Evolutionary conservation across 805 yeast species (phyloP).

Genomic region (Danielia reshetovae): DNA sequence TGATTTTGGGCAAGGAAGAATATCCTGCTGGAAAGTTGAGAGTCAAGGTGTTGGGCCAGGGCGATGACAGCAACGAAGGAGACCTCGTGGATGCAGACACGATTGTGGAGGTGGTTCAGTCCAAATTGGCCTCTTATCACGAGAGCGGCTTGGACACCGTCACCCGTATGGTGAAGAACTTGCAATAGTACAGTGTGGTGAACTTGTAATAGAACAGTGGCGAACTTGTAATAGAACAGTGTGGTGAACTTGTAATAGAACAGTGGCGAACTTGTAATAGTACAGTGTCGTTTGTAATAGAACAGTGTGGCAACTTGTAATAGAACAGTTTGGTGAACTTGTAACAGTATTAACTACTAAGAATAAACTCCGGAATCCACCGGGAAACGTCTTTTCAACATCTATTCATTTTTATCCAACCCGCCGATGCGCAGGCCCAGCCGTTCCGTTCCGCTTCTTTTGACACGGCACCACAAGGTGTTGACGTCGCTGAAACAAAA

Average conservation of each 20-base stretch:
- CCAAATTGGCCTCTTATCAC: constrained; percentile 33
- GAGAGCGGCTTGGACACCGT: constrained; percentile 60
- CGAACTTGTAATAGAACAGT: too few relatives aligned
- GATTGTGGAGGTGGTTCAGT: constrained; percentile 47
- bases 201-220: too few relatives aligned
- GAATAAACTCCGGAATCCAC: too few relatives aligned
- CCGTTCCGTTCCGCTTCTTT: constrained; percentile 47
- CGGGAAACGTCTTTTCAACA: too few relatives aligned
- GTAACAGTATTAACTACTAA: too few relatives aligned
- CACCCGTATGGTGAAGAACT: constrained; percentile 57
- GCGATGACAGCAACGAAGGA: constrained; percentile 82
- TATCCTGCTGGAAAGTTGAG: constrained; percentile 75
- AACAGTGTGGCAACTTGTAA: too few relatives aligned
- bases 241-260: too few relatives aligned
- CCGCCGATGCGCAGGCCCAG: constrained; percentile 26
- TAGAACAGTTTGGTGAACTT: too few relatives aligned
- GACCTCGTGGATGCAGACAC: constrained; percentile 63
- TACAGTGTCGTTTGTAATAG: too few relatives aligned
- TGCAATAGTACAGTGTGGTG: too few relatives aligned
- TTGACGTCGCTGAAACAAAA: constrained; percentile 68
- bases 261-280: too few relatives aligned
- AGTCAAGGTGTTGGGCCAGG: constrained; percentile 86
- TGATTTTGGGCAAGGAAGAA: constrained; percentile 95
- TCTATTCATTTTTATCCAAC: constrained; percentile 13
- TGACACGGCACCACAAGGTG: constrained; percentile 76